phyloP scores from a whole-genome alignment of 2,329 filamentous ascomycete genomes.

The Chalaropsis thielavioides region DNA sequence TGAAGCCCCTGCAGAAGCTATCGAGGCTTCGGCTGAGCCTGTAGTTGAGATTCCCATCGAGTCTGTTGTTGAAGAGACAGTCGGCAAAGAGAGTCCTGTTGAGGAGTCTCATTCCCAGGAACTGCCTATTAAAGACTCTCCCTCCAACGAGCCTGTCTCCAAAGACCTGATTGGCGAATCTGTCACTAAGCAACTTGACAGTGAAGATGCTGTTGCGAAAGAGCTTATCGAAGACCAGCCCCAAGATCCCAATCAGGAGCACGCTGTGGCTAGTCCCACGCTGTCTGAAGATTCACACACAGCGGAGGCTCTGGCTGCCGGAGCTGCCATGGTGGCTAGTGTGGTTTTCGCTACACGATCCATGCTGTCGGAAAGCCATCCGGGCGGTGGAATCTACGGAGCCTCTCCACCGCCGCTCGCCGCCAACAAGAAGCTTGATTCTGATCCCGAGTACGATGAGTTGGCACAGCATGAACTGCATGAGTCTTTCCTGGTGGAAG shows the following conservation, averaged over 20 bases:
- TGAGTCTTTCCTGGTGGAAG: background rate
- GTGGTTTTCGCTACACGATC: conserved; percentile 15
- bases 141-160: background rate
- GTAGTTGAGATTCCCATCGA: background rate
- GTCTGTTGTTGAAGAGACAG: background rate
- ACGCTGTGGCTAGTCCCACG: too few relatives aligned
- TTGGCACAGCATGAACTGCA: conserved; percentile 7
- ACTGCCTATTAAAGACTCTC: too few relatives aligned
- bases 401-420: background rate
- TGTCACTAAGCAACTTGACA: background rate
- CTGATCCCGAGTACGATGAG: conserved; percentile 14
- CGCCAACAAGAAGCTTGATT: background rate
- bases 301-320: conserved; percentile 9
- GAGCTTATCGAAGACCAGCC: background rate
- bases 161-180: too few relatives aligned
- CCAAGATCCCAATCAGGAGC: background rate
- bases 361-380: conserved; percentile 13
- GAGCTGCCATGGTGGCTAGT: conserved; percentile 16
- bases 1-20: background rate
- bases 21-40: background rate
- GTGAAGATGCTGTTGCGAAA: background rate
- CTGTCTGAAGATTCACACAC: background rate
- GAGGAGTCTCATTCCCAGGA: background rate
- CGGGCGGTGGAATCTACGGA: conserved; percentile 2
- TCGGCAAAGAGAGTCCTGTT: background rate